These are phyloP conservation scores for Rhizopogon rudus DNA, from an alignment of 768 basidiomycete genomes.

Conservation along the genomic window DNA sequence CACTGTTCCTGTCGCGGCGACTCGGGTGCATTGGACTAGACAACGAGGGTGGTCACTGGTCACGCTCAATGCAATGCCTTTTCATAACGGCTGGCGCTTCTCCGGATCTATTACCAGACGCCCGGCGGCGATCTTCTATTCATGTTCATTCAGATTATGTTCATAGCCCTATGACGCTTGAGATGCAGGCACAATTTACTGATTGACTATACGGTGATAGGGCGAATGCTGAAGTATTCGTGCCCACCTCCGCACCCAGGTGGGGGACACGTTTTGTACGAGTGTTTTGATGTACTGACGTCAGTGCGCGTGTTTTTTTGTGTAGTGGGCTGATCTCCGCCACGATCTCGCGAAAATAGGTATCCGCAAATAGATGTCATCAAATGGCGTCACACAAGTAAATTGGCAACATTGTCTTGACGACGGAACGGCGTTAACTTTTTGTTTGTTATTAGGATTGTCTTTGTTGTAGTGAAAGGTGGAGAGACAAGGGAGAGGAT, in stretches of 20 bases:
- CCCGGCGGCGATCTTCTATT: not conserved
- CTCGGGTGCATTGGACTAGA: not conserved
- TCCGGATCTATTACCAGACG: constrained; percentile 1
- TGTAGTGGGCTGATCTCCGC: constrained; percentile 58
- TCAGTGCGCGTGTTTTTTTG: constrained; percentile 17
- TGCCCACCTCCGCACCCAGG: constrained; percentile 85
- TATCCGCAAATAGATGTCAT: constrained; percentile 20
- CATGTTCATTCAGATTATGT: not conserved
- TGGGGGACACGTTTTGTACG: constrained; percentile 30
- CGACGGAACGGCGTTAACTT: constrained; percentile 4
- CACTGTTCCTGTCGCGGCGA: constrained; percentile 1
- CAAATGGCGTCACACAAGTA: constrained; percentile 23
- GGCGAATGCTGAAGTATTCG: constrained; percentile 79
- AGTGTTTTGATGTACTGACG: constrained; percentile 15
- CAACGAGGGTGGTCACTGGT: constrained; percentile 7
- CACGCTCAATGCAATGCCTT: not conserved
- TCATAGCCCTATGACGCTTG: constrained; percentile 10
- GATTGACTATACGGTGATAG: constrained; percentile 37
- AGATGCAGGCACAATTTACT: constrained; percentile 20
- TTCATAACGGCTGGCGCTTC: constrained; percentile 1
- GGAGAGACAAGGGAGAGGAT: not conserved
- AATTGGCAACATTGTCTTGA: constrained; percentile 24
- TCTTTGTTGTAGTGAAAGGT: not conserved
- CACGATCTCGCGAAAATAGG: constrained; percentile 43
- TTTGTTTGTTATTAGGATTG: not conserved